phyloP scores from a whole-genome alignment of 495 filamentous ascomycete species.

The Cryomyces minteri region DNA sequence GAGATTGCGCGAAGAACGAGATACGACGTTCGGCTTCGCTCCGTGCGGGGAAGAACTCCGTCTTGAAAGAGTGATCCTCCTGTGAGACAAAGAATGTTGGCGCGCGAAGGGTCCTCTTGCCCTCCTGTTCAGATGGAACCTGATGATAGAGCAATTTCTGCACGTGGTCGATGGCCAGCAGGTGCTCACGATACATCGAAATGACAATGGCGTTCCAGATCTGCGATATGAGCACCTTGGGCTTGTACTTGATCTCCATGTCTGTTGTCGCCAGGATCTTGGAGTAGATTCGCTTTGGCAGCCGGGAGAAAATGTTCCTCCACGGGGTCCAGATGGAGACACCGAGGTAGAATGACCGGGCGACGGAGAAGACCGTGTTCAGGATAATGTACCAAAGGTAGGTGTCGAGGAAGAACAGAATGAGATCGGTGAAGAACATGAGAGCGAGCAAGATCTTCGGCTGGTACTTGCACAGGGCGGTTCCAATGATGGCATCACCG shows the following conservation, averaged over 20 bases:
- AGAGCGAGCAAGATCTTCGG: slow-evolving; percentile 72
- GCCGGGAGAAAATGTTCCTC: slow-evolving; percentile 95
- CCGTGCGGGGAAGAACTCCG: slow-evolving; percentile 87
- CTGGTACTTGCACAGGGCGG: slow-evolving; percentile 55
- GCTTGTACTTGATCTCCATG: slow-evolving; percentile 99
- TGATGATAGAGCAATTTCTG: slow-evolving; percentile 96
- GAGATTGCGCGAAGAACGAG: slow-evolving; percentile 95
- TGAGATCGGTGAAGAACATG: slow-evolving; percentile 90
- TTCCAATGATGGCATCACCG: slow-evolving; percentile 50
- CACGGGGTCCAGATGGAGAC: slow-evolving; percentile 97
- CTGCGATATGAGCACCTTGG: slow-evolving; percentile 96
- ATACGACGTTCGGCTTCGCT: slow-evolving; percentile 96
- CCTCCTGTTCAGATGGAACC: slow-evolving; percentile 98
- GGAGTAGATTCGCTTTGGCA: slow-evolving; percentile 99
- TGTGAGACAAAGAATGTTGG: slow-evolving; percentile 99
- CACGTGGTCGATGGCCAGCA: slow-evolving; percentile 94
- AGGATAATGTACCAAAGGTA: slow-evolving; percentile 97
- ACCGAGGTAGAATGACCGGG: slow-evolving; percentile 92
- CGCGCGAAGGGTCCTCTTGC: slow-evolving; percentile 86
- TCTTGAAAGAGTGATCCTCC: slow-evolving; percentile 99
- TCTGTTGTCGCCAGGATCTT: slow-evolving; percentile 96
- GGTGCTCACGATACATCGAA: slow-evolving; percentile 98
- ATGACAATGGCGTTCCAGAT: slow-evolving; percentile 99
- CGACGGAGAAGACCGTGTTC: slow-evolving; percentile 89
- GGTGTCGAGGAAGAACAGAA: slow-evolving; percentile 97